These are phyloP conservation scores for Gaertneriomyces sp. DNA, from an alignment of 192 early-diverging fungal species.

Conservation along the genomic window DNA sequence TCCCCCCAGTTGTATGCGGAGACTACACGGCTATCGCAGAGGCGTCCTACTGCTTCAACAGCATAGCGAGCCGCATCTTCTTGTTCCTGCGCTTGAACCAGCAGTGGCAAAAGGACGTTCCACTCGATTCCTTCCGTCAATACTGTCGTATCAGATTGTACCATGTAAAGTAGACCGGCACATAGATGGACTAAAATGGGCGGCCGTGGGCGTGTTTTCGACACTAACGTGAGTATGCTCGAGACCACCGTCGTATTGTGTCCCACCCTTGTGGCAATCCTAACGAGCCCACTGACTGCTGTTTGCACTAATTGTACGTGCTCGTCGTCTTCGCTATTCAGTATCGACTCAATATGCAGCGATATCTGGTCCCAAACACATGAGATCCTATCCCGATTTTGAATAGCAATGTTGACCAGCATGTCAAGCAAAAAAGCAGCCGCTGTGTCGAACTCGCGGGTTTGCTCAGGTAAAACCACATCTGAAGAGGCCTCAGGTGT, in stretches of 20 bases:
- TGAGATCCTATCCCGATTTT: conserved; percentile 71
- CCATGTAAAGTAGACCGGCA: conserved; percentile 61
- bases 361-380: conserved; percentile 61
- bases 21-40: conserved; percentile 43
- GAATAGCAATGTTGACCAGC: conserved; percentile 68
- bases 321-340: conserved; percentile 60
- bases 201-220: no score
- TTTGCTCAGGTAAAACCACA: conserved; percentile 17
- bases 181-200: no score
- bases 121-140: conserved; percentile 38
- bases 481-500: conserved; percentile 5
- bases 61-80: conserved; percentile 59
- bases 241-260: conserved; percentile 34
- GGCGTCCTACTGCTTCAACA: conserved; percentile 60
- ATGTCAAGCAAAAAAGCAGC: conserved; percentile 74
- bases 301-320: conserved; percentile 72
- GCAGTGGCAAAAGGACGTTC: conserved; percentile 51
- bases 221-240: conserved; percentile 21
- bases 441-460: conserved; percentile 38
- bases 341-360: conserved; percentile 66
- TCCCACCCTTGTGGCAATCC: conserved; percentile 66
- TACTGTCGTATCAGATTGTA: conserved; percentile 53
- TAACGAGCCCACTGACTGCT: conserved; percentile 68
- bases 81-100: conserved; percentile 55
- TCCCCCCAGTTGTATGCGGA: conserved; percentile 68